These are phyloP conservation scores for Dendrothele bispora DNA, from an alignment of 768 basidiomycete species.

Conservation along the genomic window DNA sequence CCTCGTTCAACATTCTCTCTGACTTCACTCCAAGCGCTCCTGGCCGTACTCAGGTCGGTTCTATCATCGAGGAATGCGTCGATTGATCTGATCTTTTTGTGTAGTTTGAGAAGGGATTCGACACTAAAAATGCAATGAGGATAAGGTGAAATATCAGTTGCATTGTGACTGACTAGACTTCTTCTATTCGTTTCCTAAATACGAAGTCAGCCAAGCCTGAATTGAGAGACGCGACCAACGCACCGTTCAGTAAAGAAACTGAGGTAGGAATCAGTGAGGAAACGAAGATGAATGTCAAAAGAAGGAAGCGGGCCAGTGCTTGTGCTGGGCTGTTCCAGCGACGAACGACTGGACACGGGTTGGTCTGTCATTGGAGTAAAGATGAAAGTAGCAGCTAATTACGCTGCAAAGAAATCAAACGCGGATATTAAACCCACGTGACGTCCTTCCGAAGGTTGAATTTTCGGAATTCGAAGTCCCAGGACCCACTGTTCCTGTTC, in stretches of 20 bases:
- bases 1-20: slow-evolving; percentile 85
- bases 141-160: neutral
- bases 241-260: slow-evolving; percentile 86
- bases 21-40: slow-evolving; percentile 81
- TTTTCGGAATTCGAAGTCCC: no score
- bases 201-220: slow-evolving; percentile 18
- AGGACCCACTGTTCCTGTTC: no score
- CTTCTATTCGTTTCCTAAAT: slow-evolving; percentile 78
- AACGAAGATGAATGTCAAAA: slow-evolving; percentile 71
- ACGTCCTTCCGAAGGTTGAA: no score
- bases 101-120: slow-evolving; percentile 70
- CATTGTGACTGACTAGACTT: slow-evolving; percentile 63
- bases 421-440: no score
- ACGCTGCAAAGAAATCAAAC: no score
- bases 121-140: slow-evolving; percentile 42
- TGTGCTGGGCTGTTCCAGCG: no score
- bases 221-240: slow-evolving; percentile 19
- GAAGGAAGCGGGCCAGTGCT: slow-evolving; percentile 64
- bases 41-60: slow-evolving; percentile 57
- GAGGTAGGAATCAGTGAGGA: slow-evolving; percentile 75
- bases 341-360: no score
- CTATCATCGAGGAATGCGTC: slow-evolving; percentile 77
- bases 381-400: no score
- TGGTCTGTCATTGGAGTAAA: no score
- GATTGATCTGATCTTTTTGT: slow-evolving; percentile 66